Conservation (phyloP, 2,329 filamentous ascomycete species). For the Colletotrichum neosansevieriae region DNA sequence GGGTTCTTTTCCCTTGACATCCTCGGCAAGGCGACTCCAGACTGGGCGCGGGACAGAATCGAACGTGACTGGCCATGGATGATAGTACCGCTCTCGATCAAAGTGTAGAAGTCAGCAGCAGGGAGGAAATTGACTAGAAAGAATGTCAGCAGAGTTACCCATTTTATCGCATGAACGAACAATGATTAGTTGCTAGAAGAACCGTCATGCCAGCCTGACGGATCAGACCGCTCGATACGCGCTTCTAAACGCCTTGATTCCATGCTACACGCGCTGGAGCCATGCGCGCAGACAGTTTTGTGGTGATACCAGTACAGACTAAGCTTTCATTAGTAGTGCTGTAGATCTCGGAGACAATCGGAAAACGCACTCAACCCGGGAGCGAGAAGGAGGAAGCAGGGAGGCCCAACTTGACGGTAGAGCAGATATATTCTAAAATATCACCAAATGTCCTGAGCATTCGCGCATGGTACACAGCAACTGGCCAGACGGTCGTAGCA, state of each 20-base stretch:
- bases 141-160: neutral
- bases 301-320: too few relatives aligned
- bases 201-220: slow-evolving; percentile 53
- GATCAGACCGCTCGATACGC: slow-evolving; percentile 53
- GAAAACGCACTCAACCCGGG: too few relatives aligned
- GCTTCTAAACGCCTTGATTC: too few relatives aligned
- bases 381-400: slow-evolving; percentile 39
- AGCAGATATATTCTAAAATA: slow-evolving; percentile 48
- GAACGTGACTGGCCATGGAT: slow-evolving; percentile 44
- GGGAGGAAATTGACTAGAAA: slow-evolving; percentile 44
- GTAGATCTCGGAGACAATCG: too few relatives aligned
- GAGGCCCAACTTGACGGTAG: slow-evolving; percentile 49
- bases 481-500: too few relatives aligned
- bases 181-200: slow-evolving; percentile 56
- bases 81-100: slow-evolving; percentile 43
- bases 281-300: too few relatives aligned
- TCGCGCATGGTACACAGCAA: too few relatives aligned
- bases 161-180: slow-evolving; percentile 40
- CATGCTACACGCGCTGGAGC: too few relatives aligned
- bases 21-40: slow-evolving; percentile 40
- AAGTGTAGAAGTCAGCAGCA: slow-evolving; percentile 44
- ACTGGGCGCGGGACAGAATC: slow-evolving; percentile 38
- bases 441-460: too few relatives aligned
- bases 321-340: too few relatives aligned
- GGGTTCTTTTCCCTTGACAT: slow-evolving; percentile 15